These are phyloP conservation scores for Juncus effusus DNA, from an alignment of 176 grass and related monocot species.

Conservation along the genomic window DNA sequence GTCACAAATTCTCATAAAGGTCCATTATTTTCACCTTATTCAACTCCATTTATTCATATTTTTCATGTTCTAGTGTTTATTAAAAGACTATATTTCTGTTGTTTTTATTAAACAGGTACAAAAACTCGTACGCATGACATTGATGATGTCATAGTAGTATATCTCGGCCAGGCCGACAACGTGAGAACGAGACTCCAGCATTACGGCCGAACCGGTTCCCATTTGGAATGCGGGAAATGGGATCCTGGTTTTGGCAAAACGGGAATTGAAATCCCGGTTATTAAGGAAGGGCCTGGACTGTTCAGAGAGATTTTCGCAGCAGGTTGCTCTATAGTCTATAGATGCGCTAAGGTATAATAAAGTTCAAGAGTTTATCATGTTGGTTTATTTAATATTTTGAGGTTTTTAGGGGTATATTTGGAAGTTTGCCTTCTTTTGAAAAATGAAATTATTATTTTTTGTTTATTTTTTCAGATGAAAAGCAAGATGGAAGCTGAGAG, in stretches of 20 bases:
- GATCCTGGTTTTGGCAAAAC: constrained; percentile 29
- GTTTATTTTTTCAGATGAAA: constrained; percentile 19
- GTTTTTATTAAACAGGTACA: constrained; percentile 10
- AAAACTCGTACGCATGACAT: constrained; percentile 33
- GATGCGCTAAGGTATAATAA: constrained; percentile 52
- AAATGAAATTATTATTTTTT: not conserved
- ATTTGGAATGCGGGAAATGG: constrained; percentile 58
- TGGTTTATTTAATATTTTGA: constrained; percentile 13
- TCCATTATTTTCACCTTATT: no score
- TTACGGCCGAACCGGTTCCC: constrained; percentile 83
- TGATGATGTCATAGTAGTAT: constrained; percentile 59
- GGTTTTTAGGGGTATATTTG: not conserved
- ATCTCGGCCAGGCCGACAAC: constrained; percentile 87
- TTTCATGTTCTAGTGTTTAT: no score
- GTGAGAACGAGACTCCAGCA: constrained; percentile 84
- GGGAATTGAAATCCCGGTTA: constrained; percentile 6
- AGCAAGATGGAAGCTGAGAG: constrained; percentile 51
- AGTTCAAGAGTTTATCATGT: not conserved
- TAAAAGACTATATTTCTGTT: no score
- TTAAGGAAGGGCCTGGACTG: constrained; percentile 36
- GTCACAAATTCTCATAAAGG: constrained; percentile 24
- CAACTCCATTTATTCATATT: no score
- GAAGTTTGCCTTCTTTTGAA: constrained; percentile 1
- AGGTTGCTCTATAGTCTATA: constrained; percentile 62
- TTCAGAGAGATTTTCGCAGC: constrained; percentile 70